Evolutionary conservation across 1,284 basidiomycete genomes (phyloP).

Genomic region (Athelia sp.): DNA sequence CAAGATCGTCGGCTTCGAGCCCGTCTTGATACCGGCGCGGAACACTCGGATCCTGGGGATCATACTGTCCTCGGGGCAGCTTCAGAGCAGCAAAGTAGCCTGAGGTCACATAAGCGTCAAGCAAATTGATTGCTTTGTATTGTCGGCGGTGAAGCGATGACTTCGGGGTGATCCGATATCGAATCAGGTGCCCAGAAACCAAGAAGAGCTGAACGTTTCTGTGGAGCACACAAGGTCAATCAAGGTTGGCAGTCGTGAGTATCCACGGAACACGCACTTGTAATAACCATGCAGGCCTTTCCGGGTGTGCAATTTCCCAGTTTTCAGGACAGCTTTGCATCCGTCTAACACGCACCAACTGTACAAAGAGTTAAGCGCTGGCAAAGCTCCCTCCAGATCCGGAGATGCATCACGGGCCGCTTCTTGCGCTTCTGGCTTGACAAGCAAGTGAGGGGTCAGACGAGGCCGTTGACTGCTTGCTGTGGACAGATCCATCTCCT

Average conservation of each 20-base stretch:
- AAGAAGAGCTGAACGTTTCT: constrained; percentile 70
- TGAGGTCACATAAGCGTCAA: constrained; percentile 75
- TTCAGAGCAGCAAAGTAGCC: constrained; percentile 70
- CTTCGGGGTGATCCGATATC: constrained; percentile 51
- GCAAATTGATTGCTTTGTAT: constrained; percentile 50
- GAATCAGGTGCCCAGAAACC: constrained; percentile 57
- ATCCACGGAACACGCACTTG: constrained; percentile 45
- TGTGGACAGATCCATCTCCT: constrained; percentile 75
- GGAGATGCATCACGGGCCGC: constrained; percentile 42
- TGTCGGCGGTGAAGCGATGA: constrained; percentile 46
- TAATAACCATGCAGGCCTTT: constrained; percentile 65
- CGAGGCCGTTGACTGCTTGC: constrained; percentile 42
- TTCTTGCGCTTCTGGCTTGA: constrained; percentile 34
- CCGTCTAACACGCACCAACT: constrained; percentile 78
- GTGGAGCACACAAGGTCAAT: constrained; percentile 4
- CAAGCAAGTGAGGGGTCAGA: constrained; percentile 49
- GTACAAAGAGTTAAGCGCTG: constrained; percentile 60
- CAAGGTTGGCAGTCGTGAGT: constrained; percentile 4
- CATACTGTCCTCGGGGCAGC: constrained; percentile 57
- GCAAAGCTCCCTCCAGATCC: constrained; percentile 45
- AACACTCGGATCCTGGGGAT: constrained; percentile 41
- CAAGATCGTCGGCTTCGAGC: constrained; percentile 69
- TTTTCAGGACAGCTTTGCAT: constrained; percentile 68
- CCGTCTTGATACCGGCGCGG: constrained; percentile 77
- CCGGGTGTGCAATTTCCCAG: constrained; percentile 67